Conservation (phyloP, 2,329 filamentous ascomycete species). For the Fusarium proliferatum region DNA sequence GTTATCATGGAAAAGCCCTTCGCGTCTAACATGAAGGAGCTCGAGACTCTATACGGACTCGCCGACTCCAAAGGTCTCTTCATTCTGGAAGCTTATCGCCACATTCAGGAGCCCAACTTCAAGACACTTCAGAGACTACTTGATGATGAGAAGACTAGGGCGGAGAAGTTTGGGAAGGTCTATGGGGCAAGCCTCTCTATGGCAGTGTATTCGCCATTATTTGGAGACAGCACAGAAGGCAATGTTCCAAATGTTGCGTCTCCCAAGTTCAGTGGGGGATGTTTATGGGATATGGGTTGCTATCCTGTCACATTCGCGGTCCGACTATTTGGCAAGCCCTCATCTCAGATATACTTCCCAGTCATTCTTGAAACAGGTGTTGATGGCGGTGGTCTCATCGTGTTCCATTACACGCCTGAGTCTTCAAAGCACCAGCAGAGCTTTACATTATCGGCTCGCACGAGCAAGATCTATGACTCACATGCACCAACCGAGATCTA, state of each 20-base stretch:
- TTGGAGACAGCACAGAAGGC: slow-evolving; percentile 8
- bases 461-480: slow-evolving; percentile 33
- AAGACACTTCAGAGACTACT: slow-evolving; percentile 23
- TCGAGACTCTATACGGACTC: slow-evolving; percentile 20
- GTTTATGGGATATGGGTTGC: slow-evolving; percentile 37
- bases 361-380: slow-evolving; percentile 14
- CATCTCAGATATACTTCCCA: slow-evolving; percentile 19
- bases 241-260: slow-evolving; percentile 32
- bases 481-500: slow-evolving; percentile 34
- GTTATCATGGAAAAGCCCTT: slow-evolving; percentile 38
- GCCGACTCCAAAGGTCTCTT: slow-evolving; percentile 28
- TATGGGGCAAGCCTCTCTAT: slow-evolving; percentile 31
- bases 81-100: slow-evolving; percentile 32
- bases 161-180: slow-evolving; percentile 19
- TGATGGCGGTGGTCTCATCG: slow-evolving; percentile 21
- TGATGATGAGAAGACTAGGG: slow-evolving; percentile 22
- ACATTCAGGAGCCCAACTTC: slow-evolving; percentile 40
- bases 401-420: slow-evolving; percentile 23
- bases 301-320: slow-evolving; percentile 35
- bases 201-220: slow-evolving; percentile 24
- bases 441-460: slow-evolving; percentile 22
- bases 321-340: slow-evolving; percentile 25
- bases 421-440: slow-evolving; percentile 21
- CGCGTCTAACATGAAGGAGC: slow-evolving; percentile 26
- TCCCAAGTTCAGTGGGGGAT: slow-evolving; percentile 29